Evolutionary conservation across 2,329 filamentous ascomycete genomes (phyloP), one percentile per base, ranked within the genome.

Genomic region (Monilinia laxa): DNA sequence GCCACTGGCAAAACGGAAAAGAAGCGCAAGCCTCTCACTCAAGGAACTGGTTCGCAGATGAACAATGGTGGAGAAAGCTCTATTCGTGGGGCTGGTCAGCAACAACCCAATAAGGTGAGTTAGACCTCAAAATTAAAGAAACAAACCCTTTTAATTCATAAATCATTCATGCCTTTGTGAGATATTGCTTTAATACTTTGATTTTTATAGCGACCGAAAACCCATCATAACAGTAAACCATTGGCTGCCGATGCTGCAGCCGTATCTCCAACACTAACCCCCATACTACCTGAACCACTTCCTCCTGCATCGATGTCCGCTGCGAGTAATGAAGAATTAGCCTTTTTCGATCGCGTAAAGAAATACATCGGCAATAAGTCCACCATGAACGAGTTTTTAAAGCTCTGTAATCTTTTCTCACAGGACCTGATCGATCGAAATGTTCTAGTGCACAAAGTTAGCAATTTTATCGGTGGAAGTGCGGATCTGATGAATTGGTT

Each of bases 271-370:
- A 96, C 92, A 0, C 81, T 99, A 57, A 93, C 94, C 1, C 95
- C 95, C 16, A 87, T 92, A 59, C 86, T 96, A 71, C 95, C 95
- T 1, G 91, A 94, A 75, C 93, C 95, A 2, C 85, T 98, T 42
- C 88, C 90, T 18, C 93, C 93, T 0, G 88, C 87, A 0, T 86
- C 88, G 0, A 87, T 88, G 1, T 82, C 88, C 11, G 87, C 88
- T n/a, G 90, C 92, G 1, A 90, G 85, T 31, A 85, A 88, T 64
- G 94, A 98, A 67, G 94, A 98, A 75, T 84, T 98, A 63, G 88
- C 88, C 2, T 98, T 98, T 79, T 99, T 99, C 73, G 95, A 99
- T 69, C 89, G 93, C 10, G 93, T 95, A 23, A 98, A 97, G 84
- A 99, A 99, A 79, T 94, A 90, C 74, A 92, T 99, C 67, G 89